Percentiles rank a stretch among this genome's conserved stretches.
Conservation (phyloP, 2,329 filamentous ascomycete species). For the Ceratocystis huliohia region DNA sequence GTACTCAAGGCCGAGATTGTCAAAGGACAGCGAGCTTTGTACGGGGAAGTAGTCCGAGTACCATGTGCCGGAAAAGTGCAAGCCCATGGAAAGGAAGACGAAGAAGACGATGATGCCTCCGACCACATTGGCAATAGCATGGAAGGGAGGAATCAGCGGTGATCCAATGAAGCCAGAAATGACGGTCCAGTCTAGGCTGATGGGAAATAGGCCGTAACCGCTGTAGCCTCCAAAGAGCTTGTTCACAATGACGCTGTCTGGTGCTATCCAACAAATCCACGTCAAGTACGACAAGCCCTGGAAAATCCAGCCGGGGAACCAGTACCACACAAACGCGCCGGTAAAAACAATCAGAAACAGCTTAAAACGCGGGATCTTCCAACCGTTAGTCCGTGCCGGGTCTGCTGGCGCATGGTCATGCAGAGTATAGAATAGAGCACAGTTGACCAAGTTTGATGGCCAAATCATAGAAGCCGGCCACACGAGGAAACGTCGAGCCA, state of each 20-base stretch:
- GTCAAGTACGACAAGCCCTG: slow-evolving; percentile 50
- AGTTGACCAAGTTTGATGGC: slow-evolving; percentile 48
- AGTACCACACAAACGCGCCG: slow-evolving; percentile 45
- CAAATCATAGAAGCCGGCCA: slow-evolving; percentile 53
- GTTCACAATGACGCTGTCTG: slow-evolving; percentile 48
- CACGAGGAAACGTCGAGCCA: slow-evolving; percentile 46
- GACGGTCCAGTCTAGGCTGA: slow-evolving; percentile 55
- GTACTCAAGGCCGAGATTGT: slow-evolving; percentile 43
- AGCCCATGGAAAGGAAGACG: slow-evolving; percentile 34
- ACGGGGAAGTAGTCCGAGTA: slow-evolving; percentile 44
- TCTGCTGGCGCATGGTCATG: slow-evolving; percentile 47
- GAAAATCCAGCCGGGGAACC: slow-evolving; percentile 51
- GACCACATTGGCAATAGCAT: slow-evolving; percentile 47
- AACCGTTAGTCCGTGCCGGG: slow-evolving; percentile 41
- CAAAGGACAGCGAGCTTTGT: slow-evolving; percentile 41
- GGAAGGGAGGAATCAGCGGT: slow-evolving; percentile 48
- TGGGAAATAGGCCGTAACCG: slow-evolving; percentile 48
- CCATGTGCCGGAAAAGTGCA: slow-evolving; percentile 35
- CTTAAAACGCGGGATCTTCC: slow-evolving; percentile 45
- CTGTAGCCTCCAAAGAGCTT: slow-evolving; percentile 52
- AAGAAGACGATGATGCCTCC: slow-evolving; percentile 42
- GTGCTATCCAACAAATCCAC: slow-evolving; percentile 50
- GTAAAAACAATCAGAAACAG: slow-evolving; percentile 43
- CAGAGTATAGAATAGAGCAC: slow-evolving; percentile 50
- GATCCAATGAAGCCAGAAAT: slow-evolving; percentile 43